A percentile compares a stretch with the other conserved stretches of the same genome.
These are phyloP conservation scores for Aurantiochytrium sp. DNA, from an alignment of 108 stramenopile species.

Conservation along the genomic window DNA sequence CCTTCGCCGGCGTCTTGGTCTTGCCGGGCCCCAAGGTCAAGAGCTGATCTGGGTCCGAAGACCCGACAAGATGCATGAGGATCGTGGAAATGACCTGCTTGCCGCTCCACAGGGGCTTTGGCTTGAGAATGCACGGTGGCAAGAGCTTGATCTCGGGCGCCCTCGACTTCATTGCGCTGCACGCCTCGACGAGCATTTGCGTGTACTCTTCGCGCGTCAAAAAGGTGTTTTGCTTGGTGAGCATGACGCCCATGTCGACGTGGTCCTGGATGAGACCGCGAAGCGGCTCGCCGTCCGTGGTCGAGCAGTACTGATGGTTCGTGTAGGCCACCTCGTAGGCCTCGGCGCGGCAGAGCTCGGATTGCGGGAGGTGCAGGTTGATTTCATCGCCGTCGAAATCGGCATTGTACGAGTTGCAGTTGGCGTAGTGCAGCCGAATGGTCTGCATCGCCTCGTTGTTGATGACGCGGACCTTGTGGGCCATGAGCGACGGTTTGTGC, in stretches of 20 bases:
- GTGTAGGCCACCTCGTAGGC: constrained; percentile 84
- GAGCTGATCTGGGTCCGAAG: not conserved
- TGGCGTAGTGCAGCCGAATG: constrained; percentile 98
- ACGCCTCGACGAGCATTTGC: constrained; percentile 81
- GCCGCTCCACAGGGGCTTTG: constrained; percentile 86
- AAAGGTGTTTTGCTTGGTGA: constrained; percentile 85
- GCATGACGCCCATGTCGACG: constrained; percentile 90
- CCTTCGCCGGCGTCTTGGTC: constrained; percentile 74
- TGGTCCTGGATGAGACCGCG: constrained; percentile 99
- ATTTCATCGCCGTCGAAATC: constrained; percentile 99
- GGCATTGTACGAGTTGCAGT: constrained; percentile 99
- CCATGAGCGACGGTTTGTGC: constrained; percentile 99
- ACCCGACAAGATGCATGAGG: constrained; percentile 34
- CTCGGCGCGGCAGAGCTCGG: constrained; percentile 88
- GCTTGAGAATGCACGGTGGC: constrained; percentile 90
- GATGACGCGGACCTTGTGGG: constrained; percentile 89
- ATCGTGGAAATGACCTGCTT: constrained; percentile 84
- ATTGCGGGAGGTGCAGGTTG: constrained; percentile 98
- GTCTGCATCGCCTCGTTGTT: constrained; percentile 75
- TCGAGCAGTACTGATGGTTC: constrained; percentile 83
- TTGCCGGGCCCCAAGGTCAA: constrained; percentile 70
- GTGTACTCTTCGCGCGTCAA: constrained; percentile 83
- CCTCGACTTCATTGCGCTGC: constrained; percentile 36
- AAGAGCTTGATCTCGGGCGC: constrained; percentile 72
- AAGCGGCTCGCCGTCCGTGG: constrained; percentile 92